Base-by-base conservation (phyloP, 805 yeast genomes). In the Saccharomycopsis lassenensis region DNA sequence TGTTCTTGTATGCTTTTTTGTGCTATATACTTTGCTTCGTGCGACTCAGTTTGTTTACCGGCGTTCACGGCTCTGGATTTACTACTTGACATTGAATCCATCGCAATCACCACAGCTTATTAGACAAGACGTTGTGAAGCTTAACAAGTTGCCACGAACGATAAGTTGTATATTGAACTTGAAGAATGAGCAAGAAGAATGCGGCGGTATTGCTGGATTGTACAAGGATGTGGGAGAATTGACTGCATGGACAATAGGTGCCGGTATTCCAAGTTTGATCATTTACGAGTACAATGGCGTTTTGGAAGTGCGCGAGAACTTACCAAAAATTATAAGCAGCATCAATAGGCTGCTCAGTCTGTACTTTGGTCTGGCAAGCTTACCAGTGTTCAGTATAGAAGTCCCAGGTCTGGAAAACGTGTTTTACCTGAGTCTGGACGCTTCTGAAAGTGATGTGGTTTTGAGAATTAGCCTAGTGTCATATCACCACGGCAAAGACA, bases 151-250 rank as follows among this genome's bases (percentile, higher is more conserved):
- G 17, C 98, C 98, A 3, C 69, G 66, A 45, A 68, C 81, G 33
- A 50, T 91, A 16, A 79, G 93, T 6, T 74, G 82, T 15, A 74
- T 89, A n/a, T 58, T 91, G 39, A 76, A 72, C 47, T 67, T 76
- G 52, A 77, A 75, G 50, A 69, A 77, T 19, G 85, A 75, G 40
- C 82, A 79, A 43, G 89, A 77, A 48, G 94, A 84, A 48, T 89
- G 86, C 41, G 95, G 94, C 22, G 96, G 96, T 2, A 56, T 79
- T 29, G 83, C 78, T 42, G 95, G 94, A 0, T 62, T 89, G 29
- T 63, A 87, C 48, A 75, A 72, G 46, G 83, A 83, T 48, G 69
- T 78, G 4, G 71, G 87, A 31, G 95, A 87, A 49, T 45, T 87
- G 24, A 68, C 74, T 1, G 76, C 91, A 4, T 91, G 98, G 98